Evolutionary conservation across 257 asterid species (phyloP), one percentile per base, ranked within the genome.

Genomic region (Nicotiana noctiflora): DNA sequence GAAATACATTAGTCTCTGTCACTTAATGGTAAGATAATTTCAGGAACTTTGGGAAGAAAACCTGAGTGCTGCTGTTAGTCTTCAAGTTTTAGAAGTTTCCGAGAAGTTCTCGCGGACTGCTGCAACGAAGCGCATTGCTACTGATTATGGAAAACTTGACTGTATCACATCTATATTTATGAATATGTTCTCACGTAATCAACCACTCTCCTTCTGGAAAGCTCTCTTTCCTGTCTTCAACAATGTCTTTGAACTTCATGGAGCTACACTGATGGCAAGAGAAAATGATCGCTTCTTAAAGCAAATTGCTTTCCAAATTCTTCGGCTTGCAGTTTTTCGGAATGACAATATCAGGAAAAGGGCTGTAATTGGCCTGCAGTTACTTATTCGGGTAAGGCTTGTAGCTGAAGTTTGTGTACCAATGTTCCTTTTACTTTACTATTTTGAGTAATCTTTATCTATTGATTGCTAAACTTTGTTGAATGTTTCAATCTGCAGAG

Each of bases 11-110:
- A 55, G 9, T 5, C 6, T 64, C 62, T 56, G n/a, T 14, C 40
- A 75, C 61, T 77, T 76, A 46, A 66, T 46, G n/a, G 60, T 61
- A 46, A 75, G 64, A 77, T 55, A 84, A 82, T 83, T 84, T 86
- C 90, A 96, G 99, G 98, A 96, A 86, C 98, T 96, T 79, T 96
- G 99, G 99, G 99, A 96, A 86, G 99, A 96, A 86, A 96, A 94
- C 90, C 88, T 96, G 85, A 93, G 94, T 87, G 94, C 98, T 83
- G 98, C 98, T 83, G 92, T 94, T 83, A 91, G 96, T 88, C 97
- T 96, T 76, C 97, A 96, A 85, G 98, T 92, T 83, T 84, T 96
- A 85, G 99, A 94, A 90, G 89, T 94, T 82, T 89, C 90, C 81
- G 88, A 91, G 80, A 94, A 96, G 77, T 96, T 96, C 82, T 94